Conservation (phyloP, 805 yeast species). For the Tetrapisispora pingtungensis region DNA sequence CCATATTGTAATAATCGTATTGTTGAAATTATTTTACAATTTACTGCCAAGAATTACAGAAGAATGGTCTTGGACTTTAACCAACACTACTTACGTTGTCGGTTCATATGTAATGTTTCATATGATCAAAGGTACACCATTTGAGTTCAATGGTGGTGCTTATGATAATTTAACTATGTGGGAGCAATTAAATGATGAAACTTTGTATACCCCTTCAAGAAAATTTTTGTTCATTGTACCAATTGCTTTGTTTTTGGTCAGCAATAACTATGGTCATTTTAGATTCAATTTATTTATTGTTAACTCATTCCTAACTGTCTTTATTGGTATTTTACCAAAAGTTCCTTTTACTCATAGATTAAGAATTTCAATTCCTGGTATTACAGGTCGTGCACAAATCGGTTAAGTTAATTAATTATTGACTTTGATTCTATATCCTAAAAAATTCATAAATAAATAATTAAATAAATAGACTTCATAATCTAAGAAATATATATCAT, state of each 20-base stretch:
- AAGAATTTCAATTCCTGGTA: slow-evolving; percentile 50
- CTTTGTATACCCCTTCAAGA: slow-evolving; percentile 93
- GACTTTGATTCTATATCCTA: no score
- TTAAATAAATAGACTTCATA: no score
- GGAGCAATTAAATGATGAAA: slow-evolving; percentile 95
- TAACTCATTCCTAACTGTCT: slow-evolving; percentile 63
- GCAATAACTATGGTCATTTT: slow-evolving; percentile 85
- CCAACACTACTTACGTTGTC: slow-evolving; percentile 79
- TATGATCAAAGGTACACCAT: slow-evolving; percentile 92
- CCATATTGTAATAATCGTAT: slow-evolving; percentile 70
- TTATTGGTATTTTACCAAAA: slow-evolving; percentile 85
- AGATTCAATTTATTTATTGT: slow-evolving; percentile 68
- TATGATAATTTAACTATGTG: slow-evolving; percentile 95
- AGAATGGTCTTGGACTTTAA: slow-evolving; percentile 88
- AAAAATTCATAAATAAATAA: no score
- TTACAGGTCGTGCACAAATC: slow-evolving; percentile 33
- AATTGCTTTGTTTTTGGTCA: slow-evolving; percentile 68
- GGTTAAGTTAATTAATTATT: slow-evolving; percentile 11
- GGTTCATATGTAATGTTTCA: slow-evolving; percentile 96
- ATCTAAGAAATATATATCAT: no score
- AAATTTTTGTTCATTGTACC: slow-evolving; percentile 92
- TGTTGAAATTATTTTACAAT: slow-evolving; percentile 68
- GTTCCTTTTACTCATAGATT: slow-evolving; percentile 73
- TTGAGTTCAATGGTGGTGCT: slow-evolving; percentile 93
- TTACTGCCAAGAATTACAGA: slow-evolving; percentile 70